phyloP scores from a whole-genome alignment of 2,329 filamentous ascomycete genomes.

The Akanthomyces lecanii region DNA sequence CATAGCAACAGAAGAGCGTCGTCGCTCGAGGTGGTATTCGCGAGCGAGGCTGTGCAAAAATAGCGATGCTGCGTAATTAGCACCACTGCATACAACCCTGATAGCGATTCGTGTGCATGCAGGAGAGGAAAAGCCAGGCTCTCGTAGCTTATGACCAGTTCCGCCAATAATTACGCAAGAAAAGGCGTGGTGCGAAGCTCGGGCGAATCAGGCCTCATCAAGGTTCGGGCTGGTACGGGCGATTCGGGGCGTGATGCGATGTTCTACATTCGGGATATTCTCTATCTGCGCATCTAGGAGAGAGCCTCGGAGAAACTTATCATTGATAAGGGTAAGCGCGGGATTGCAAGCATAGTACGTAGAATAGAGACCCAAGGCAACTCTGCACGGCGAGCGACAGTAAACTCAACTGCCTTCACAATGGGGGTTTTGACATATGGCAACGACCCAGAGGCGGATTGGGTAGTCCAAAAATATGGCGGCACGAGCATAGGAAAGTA shows the following conservation, averaged over 20 bases:
- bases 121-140: not conserved
- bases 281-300: not conserved
- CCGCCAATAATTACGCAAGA: too few species aligned
- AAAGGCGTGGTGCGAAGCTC: too few species aligned
- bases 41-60: not conserved
- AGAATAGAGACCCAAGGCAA: too few species aligned
- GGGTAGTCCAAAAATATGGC: constrained; percentile 9
- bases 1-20: too few species aligned
- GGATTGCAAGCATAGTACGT: not conserved
- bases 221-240: not conserved
- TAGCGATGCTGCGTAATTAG: not conserved
- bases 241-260: too few species aligned
- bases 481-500: constrained; percentile 13
- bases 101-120: not conserved
- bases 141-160: not conserved
- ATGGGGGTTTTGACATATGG: not conserved
- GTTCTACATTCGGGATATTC: not conserved
- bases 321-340: not conserved
- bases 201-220: not conserved
- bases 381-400: not conserved
- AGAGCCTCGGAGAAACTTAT: not conserved
- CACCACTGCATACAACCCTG: not conserved
- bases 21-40: too few species aligned
- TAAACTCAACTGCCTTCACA: not conserved
- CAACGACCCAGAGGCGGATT: not conserved